These are phyloP conservation scores for Globisporangium canariense DNA, from an alignment of 352 stramenopile species.

Conservation along the genomic window DNA sequence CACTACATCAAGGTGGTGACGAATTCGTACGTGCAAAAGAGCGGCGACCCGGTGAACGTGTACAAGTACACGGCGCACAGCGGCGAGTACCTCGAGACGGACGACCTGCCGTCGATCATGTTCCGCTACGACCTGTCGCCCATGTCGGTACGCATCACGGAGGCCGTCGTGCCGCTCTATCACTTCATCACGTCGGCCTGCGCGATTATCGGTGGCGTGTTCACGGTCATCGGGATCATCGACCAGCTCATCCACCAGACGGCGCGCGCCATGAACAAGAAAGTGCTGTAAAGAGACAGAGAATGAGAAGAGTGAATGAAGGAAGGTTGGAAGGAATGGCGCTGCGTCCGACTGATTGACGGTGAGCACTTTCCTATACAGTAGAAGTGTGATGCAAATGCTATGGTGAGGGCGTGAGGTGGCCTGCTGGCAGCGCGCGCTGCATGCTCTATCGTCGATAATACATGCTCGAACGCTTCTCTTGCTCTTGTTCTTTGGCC, in stretches of 20 bases:
- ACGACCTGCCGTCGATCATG: constrained; percentile 88
- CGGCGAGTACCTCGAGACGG: constrained; percentile 86
- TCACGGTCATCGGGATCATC: constrained; percentile 94
- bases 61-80: constrained; percentile 91
- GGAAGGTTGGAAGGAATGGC: neutral
- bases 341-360: neutral
- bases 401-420: neutral
- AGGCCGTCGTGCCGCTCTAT: constrained; percentile 91
- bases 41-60: constrained; percentile 53
- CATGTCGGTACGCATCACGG: constrained; percentile 94
- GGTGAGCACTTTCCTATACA: neutral
- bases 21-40: constrained; percentile 83
- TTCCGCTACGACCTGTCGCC: constrained; percentile 89
- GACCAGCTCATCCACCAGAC: constrained; percentile 89
- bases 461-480: neutral
- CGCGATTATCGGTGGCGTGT: constrained; percentile 95
- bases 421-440: neutral
- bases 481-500: neutral
- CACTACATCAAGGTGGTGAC: constrained; percentile 99
- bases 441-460: neutral
- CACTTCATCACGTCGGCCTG: constrained; percentile 94
- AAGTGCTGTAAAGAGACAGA: constrained; percentile 64
- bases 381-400: neutral
- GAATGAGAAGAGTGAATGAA: neutral
- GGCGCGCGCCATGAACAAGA: constrained; percentile 84